Base-by-base conservation (phyloP, 371 early-diverging fungal species). In the Mortierella sp. region DNA sequence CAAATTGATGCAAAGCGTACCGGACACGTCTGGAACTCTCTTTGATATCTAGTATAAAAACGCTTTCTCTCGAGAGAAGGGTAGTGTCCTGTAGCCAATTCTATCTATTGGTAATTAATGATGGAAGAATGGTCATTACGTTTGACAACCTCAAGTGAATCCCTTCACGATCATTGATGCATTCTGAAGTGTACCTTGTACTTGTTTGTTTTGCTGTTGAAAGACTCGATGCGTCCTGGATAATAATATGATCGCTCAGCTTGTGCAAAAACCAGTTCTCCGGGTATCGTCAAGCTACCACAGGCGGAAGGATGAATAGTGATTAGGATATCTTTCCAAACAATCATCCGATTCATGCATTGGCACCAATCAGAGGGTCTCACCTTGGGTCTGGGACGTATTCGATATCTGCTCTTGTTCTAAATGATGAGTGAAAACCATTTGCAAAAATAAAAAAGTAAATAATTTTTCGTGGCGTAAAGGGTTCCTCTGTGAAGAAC, bases 1-100 rank as follows among this genome's bases (percentile, higher is more conserved):
- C 16, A 10, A 21, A 42, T 24, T 52, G 31, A 21, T 19, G 1
- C 5, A 24, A 19, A 47, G 28, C 76, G 26, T 81, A 84, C 85
- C 26, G 44, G 79, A 77, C 85, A 84, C 28, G 81, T 84, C 70
- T 70, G 76, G 42, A 84, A 84, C 0, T 74, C 81, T 48, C 77
- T 76, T 44, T 84, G 81, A 31, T 81, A 84, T 70, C 74, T 58
- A 48, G 85, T 81, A 68, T 58, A 84, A 48, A 84, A 84, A 42
- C 76, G 79, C 47, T 76, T 81, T 54, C 85, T 79, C 70, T 84
- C 85, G 26, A 84, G 26, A 5, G 85, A 81, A 3, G 13, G 3
- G 11, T 52, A 52, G n/a, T 81, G 73, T 7, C 85, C 85, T 6
- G 79, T 73, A 21, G 81, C 79, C 47, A 70, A 74, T 16, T 79